Evolutionary conservation across 768 basidiomycete species (phyloP).

Genomic region (Jaapia argillacea): DNA sequence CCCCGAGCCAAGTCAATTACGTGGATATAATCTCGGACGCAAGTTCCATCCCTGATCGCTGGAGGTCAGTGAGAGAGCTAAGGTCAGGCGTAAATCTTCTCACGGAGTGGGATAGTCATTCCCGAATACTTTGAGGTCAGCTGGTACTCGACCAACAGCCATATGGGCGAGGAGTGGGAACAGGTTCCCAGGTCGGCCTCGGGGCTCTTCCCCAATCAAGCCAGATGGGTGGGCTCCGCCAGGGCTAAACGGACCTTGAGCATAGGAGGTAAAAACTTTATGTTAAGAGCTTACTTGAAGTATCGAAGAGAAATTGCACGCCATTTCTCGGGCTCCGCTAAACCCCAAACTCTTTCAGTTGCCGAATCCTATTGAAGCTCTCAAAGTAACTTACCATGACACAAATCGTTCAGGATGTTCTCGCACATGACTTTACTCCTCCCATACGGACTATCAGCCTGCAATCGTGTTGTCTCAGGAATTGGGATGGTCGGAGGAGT

Average conservation of each 20-base stretch:
- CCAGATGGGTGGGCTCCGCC: slow-evolving; percentile 98
- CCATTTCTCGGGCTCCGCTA: slow-evolving; percentile 68
- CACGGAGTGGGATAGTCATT: slow-evolving; percentile 94
- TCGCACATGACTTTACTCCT: slow-evolving; percentile 96
- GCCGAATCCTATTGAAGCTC: not conserved
- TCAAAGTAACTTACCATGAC: slow-evolving; percentile 43
- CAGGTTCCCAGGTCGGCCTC: slow-evolving; percentile 89
- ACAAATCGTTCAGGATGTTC: slow-evolving; percentile 81
- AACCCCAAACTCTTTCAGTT: not conserved
- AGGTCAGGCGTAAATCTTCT: slow-evolving; percentile 15
- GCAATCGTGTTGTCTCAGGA: slow-evolving; percentile 79
- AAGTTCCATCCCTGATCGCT: slow-evolving; percentile 72
- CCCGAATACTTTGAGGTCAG: slow-evolving; percentile 69
- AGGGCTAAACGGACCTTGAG: slow-evolving; percentile 42
- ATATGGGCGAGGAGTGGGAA: slow-evolving; percentile 91
- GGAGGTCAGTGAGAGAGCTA: slow-evolving; percentile 2
- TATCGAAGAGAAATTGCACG: slow-evolving; percentile 83
- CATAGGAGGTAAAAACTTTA: not conserved
- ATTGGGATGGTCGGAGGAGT: slow-evolving; percentile 89
- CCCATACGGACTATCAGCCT: slow-evolving; percentile 90
- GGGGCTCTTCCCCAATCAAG: slow-evolving; percentile 91
- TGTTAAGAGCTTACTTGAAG: slow-evolving; percentile 68
- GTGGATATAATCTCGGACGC: slow-evolving; percentile 93
- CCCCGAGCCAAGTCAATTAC: slow-evolving; percentile 93
- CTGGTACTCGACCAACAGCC: slow-evolving; percentile 79